Base-by-base conservation (phyloP, 2,329 filamentous ascomycete genomes). In the Aspergillus glaucus region DNA sequence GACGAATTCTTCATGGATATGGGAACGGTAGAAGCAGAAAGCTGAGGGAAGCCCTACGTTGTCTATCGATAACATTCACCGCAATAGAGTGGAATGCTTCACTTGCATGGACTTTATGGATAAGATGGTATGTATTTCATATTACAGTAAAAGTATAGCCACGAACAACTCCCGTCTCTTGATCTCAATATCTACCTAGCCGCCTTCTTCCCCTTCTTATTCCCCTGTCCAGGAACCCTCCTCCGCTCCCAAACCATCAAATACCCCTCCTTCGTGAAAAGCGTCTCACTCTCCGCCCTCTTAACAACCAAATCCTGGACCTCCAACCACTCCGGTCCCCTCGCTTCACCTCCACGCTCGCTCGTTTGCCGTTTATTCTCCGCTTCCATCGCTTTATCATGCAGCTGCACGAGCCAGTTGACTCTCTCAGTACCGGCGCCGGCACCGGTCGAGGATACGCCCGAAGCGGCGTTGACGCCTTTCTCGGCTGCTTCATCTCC, bases 241-340 rank as follows among this genome's bases (percentile, higher is more conserved):
- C 90, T 81, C 68, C 87, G 79, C 75, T 97, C 93, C 93, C 93
- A 97, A 41, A 98, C 82, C 80, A 97, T 94, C 50, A 97, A 72
- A 75, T 97, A 97, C 48, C 87, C 87, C 77, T 98, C 93, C 46
- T 92, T 89, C 0, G 94, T 86, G 63, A 95, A 95, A 56, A 98
- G 67, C 59, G 95, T 79, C 75, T 98, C 92, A 54, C 82, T 87
- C 69, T 92, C 86, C 17, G 93, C 87, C 69, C 85, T 85, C 65
- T 96, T 88, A 6, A 98, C 92, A 65, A 86, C 96, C 57, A 98
- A 67, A 73, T 98, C 93, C 74, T 98, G 93, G 48, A 91, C 86
- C 50, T 94, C 87, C 46, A 94, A 81, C 93, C 93, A 98, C 66
- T 94, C 87, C 30, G 87, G 86, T 19, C 85, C 61, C 32, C 65